Evolutionary conservation across 2,329 filamentous ascomycete genomes (phyloP).

Genomic region (Fusarium continuum): DNA sequence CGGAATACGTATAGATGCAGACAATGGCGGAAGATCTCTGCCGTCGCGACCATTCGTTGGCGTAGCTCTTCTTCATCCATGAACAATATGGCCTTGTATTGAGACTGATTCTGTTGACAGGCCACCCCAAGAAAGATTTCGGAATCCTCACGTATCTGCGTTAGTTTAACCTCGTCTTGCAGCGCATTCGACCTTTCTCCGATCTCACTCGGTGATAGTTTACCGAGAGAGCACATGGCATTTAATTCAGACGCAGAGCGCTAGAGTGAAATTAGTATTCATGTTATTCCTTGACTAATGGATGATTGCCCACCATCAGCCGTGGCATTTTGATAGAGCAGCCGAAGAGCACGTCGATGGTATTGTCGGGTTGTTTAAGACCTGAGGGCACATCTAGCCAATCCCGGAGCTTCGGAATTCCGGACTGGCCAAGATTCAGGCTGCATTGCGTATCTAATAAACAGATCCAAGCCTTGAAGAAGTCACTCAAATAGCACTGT

Average conservation of each 20-base stretch:
- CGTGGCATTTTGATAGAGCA: conserved; percentile 9
- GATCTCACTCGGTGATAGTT: not conserved
- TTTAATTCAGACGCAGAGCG: conserved; percentile 9
- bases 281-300: not conserved
- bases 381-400: conserved; percentile 6
- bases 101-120: not conserved
- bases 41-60: conserved; percentile 11
- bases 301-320: conserved; percentile 3
- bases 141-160: not conserved
- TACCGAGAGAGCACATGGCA: not conserved
- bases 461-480: conserved; percentile 21
- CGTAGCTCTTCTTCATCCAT: conserved; percentile 9
- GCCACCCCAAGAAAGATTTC: not conserved
- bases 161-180: conserved; percentile 2
- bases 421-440: conserved; percentile 4
- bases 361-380: not conserved
- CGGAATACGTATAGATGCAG: conserved; percentile 16
- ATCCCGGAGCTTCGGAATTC: conserved; percentile 2
- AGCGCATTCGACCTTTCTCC: not conserved
- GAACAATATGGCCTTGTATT: not conserved
- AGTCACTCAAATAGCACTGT: conserved; percentile 4
- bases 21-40: conserved; percentile 20
- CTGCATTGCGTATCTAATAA: conserved; percentile 14
- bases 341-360: conserved; percentile 12
- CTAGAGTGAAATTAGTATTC: not conserved